Percentiles rank a stretch among this genome's conserved stretches.
Conservation (phyloP, 73 alveolate genomes). For the Symbiodinium natans region DNA sequence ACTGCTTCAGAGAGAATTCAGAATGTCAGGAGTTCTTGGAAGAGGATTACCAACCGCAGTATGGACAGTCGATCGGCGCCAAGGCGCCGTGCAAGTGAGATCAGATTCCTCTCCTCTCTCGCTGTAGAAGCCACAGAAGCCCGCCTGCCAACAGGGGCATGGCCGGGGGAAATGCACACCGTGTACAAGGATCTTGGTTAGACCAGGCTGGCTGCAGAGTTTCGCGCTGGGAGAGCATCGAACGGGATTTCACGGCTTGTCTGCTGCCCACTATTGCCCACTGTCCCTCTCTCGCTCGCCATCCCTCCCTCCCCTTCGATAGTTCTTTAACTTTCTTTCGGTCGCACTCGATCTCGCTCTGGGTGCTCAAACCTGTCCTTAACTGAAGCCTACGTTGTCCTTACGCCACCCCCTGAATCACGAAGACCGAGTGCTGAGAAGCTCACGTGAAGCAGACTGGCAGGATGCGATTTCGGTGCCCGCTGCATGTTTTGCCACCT, state of each 20-base stretch:
- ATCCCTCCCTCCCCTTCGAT: too few species aligned
- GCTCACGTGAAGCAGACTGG: too few species aligned
- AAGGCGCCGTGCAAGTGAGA: background rate
- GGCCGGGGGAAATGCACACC: conserved; percentile 88
- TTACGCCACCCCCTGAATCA: too few species aligned
- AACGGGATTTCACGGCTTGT: too few species aligned
- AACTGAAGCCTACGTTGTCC: too few species aligned
- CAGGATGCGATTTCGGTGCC: conserved; percentile 69
- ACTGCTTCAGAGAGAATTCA: background rate
- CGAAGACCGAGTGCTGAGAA: too few species aligned
- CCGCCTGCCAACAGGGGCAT: conserved; percentile 63
- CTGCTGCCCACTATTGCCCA: too few species aligned
- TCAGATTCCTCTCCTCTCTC: background rate
- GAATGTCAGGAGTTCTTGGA: background rate
- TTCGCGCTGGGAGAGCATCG: too few species aligned
- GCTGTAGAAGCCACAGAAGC: background rate
- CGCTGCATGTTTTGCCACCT: conserved; percentile 83
- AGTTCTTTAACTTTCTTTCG: too few species aligned
- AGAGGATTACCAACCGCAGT: conserved; percentile 36
- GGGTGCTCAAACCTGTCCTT: too few species aligned
- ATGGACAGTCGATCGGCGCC: conserved; percentile 70
- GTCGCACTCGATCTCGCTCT: too few species aligned
- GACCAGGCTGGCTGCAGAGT: conserved; percentile 62
- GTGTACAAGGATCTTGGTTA: conserved; percentile 52
- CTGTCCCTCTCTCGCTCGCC: too few species aligned